phyloP scores from a whole-genome alignment of 768 basidiomycete species.

The Multifurca ochricompacta region DNA sequence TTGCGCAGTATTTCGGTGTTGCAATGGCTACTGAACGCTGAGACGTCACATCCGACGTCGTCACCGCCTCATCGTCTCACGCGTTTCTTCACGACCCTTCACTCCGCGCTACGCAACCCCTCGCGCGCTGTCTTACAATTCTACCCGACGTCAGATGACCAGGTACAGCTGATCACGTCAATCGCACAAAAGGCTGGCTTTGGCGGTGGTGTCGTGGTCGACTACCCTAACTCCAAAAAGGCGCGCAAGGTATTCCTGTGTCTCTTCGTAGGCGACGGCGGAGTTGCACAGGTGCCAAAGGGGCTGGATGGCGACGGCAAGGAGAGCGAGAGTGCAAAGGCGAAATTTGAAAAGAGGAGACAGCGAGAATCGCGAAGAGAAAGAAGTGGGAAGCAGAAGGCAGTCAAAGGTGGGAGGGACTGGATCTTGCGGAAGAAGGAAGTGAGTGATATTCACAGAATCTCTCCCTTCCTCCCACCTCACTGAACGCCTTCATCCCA shows the following conservation, averaged over 20 bases:
- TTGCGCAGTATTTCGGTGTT: conserved; percentile 87
- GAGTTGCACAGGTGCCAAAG: conserved; percentile 57
- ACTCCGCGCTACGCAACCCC: conserved; percentile 78
- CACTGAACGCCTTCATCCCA: conserved; percentile 25
- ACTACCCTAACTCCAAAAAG: conserved; percentile 96
- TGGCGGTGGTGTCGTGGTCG: conserved; percentile 92
- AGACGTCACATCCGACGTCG: conserved; percentile 82
- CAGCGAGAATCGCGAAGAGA: conserved; percentile 52
- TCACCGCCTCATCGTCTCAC: conserved; percentile 80
- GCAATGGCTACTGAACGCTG: conserved; percentile 97
- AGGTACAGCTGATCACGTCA: conserved; percentile 89
- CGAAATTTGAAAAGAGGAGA: conserved; percentile 69
- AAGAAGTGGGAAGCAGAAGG: conserved; percentile 63
- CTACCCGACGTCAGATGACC: conserved; percentile 95
- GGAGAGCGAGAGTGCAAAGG: conserved; percentile 43
- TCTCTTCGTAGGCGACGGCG: conserved; percentile 80
- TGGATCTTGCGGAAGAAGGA: conserved; percentile 99
- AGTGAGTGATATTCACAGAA: conserved; percentile 35
- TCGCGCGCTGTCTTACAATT: conserved; percentile 87
- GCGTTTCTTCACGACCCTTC: conserved; percentile 89
- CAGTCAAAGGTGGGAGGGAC: conserved; percentile 59
- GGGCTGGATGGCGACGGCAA: conserved; percentile 64
- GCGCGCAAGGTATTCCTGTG: conserved; percentile 93
- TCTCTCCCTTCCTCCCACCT: background rate
- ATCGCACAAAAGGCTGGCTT: conserved; percentile 93